Evolutionary conservation across 495 filamentous ascomycete genomes (phyloP).

Genomic region (Hypoxylon lienhwacheense): DNA sequence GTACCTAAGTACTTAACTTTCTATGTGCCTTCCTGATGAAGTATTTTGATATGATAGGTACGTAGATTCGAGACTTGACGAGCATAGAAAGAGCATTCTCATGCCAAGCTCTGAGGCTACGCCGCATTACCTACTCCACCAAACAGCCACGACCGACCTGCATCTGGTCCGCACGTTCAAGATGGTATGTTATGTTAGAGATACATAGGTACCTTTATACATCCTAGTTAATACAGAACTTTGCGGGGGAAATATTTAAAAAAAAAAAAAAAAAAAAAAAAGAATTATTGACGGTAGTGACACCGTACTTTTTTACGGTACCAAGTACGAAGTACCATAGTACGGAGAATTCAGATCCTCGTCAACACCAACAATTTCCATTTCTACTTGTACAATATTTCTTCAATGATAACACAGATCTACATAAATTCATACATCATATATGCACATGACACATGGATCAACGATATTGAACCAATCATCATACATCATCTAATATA

Average conservation of each 20-base stretch:
- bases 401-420: too few species aligned
- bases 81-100: background rate
- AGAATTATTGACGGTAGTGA: background rate
- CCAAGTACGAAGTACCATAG: too few species aligned
- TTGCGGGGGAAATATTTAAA: slow-evolving; percentile 18
- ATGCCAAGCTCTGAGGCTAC: slow-evolving; percentile 21
- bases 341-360: too few species aligned
- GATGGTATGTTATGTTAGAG: slow-evolving; percentile 9
- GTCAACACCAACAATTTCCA: too few species aligned
- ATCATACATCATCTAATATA: slow-evolving; percentile 6
- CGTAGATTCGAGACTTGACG: background rate
- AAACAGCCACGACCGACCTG: slow-evolving; percentile 11
- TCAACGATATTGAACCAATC: background rate
- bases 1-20: too few species aligned
- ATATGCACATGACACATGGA: background rate
- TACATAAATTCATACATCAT: too few species aligned
- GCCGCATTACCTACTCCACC: slow-evolving; percentile 25
- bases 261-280: slow-evolving; percentile 6
- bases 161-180: slow-evolving; percentile 16
- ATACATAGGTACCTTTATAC: too few species aligned
- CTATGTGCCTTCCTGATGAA: too few species aligned
- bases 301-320: too few species aligned
- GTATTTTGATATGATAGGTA: too few species aligned
- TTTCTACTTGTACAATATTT: too few species aligned
- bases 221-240: too few species aligned